Conservation (phyloP, 176 grass and related monocot species). For the Melocanna baccifera region DNA sequence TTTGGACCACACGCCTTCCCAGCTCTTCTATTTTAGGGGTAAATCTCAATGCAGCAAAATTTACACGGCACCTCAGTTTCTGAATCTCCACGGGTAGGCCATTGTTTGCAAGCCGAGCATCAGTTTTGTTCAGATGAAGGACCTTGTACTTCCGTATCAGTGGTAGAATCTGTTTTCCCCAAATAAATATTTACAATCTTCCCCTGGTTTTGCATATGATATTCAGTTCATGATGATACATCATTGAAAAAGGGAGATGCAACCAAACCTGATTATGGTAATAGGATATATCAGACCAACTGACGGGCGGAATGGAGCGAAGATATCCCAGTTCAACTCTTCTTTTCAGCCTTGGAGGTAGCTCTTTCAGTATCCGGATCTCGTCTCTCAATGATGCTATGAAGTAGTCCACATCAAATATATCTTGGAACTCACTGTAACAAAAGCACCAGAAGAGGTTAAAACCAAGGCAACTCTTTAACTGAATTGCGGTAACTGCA, state of each 20-base stretch:
- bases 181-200: slow-evolving; percentile 46
- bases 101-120: slow-evolving; percentile 85
- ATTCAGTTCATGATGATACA: slow-evolving; percentile 33
- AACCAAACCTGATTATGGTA: slow-evolving; percentile 67
- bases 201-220: slow-evolving; percentile 18
- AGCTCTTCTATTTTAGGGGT: slow-evolving; percentile 84
- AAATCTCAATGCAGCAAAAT: slow-evolving; percentile 79
- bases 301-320: slow-evolving; percentile 80
- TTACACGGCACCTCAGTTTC: slow-evolving; percentile 79
- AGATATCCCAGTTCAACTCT: slow-evolving; percentile 64
- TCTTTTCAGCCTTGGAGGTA: slow-evolving; percentile 77
- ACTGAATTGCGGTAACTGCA: background rate
- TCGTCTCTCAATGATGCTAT: slow-evolving; percentile 82
- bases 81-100: slow-evolving; percentile 74
- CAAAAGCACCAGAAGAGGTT: slow-evolving; percentile 7
- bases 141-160: slow-evolving; percentile 83
- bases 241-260: background rate
- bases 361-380: slow-evolving; percentile 78
- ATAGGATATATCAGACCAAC: slow-evolving; percentile 91
- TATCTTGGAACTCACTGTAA: slow-evolving; percentile 85
- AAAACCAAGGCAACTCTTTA: background rate
- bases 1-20: slow-evolving; percentile 66
- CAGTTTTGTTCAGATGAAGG: slow-evolving; percentile 81
- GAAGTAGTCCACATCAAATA: slow-evolving; percentile 96
- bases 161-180: slow-evolving; percentile 73